Base-by-base conservation (phyloP, 2,329 filamentous ascomycete species). In the Beauveria sp. region DNA sequence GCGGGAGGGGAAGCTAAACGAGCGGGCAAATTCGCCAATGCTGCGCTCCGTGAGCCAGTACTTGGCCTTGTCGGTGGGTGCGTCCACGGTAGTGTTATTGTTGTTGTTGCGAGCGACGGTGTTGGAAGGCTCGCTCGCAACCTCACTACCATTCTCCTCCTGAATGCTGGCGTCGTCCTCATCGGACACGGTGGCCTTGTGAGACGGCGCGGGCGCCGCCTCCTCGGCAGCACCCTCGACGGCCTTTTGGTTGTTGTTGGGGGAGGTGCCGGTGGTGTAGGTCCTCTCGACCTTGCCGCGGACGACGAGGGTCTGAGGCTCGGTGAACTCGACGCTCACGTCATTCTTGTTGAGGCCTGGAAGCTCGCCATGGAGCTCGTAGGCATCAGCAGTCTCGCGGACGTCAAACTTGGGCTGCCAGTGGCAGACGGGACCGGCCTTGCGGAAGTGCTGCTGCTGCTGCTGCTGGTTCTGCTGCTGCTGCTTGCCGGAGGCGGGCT, bases 351-450 rank as follows among this genome's bases (percentile, higher is more conserved):
- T 83, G 67, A 93, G 79, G 61, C 90, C 90, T 0, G 90, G 87
- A 6, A 93, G 84, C 74, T 93, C 90, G 69, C 90, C 90, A 68
- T 93, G 85, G 22, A 93, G 86, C 75, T 93, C 87, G 71, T 91
- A 93, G 65, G 78, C 73, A 6, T 84, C 75, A 64, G 82, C 81
- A 14, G 82, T 83, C 77, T 95, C 90, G 72, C 84, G 87, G 64
- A 93, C 81, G 69, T 93, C 90, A 70, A 93, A 93, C 75, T 86
- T 88, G 60, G 90, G 90, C 62, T 84, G 82, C 82, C 91, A 93
- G 70, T 83, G 78, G 52, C 78, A 79, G 53, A 81, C 67, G 62
- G 64, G 12, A 8, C 20, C 66, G 31, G 63, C 14, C 45, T 52
- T 60, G 57, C 53, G 57, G 61, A 53, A 69, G 69, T 67, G 63